Conservation (phyloP, 345 rosid species). For the Conringia planisiliqua region DNA sequence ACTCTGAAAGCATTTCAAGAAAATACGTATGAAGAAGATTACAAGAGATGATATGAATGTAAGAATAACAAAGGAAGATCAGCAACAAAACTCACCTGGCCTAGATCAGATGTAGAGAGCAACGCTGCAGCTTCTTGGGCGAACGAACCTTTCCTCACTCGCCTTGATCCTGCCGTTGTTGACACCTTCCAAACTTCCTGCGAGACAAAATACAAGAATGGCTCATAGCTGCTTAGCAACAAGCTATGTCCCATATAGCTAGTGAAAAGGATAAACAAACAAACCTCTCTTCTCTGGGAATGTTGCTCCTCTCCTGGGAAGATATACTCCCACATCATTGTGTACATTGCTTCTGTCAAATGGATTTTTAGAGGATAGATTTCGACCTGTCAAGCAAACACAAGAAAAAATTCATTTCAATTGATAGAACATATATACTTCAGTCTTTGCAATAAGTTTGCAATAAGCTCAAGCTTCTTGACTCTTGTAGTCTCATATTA, state of each 20-base stretch:
- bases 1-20: constrained; percentile 35
- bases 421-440: not conserved
- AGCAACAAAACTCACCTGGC: constrained; percentile 37
- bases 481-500: not conserved
- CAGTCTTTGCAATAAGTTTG: not conserved
- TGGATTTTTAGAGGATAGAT: constrained; percentile 96
- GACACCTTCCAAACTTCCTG: constrained; percentile 98
- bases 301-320: constrained; percentile 98
- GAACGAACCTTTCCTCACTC: constrained; percentile 67
- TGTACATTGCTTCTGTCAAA: constrained; percentile 93
- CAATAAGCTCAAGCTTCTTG: not conserved
- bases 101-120: constrained; percentile 46
- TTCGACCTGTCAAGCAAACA: constrained; percentile 61
- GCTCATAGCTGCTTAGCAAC: not conserved
- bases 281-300: constrained; percentile 92
- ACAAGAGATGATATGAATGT: not conserved
- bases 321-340: constrained; percentile 96
- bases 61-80: not conserved
- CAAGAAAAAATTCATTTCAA: not conserved
- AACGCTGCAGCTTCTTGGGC: constrained; percentile 58
- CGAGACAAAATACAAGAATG: constrained; percentile 5
- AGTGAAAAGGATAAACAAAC: not conserved
- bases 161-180: constrained; percentile 67
- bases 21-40: not conserved
- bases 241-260: not conserved